Evolutionary conservation across 2,329 filamentous ascomycete genomes (phyloP).

Genomic region (Botryosphaeria dothidea): DNA sequence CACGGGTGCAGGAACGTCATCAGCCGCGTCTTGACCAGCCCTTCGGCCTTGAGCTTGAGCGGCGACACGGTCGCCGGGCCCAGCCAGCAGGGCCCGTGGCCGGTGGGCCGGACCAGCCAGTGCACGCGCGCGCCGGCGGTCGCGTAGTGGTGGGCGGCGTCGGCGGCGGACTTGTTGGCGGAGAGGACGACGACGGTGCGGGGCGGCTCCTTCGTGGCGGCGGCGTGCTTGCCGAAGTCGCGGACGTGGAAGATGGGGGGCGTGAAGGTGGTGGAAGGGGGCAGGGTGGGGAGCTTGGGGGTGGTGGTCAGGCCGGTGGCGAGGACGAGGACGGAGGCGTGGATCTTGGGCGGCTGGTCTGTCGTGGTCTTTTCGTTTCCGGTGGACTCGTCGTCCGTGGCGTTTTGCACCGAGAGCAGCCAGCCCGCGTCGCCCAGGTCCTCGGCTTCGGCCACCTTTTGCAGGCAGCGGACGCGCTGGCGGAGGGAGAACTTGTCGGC

Average conservation of each 20-base stretch:
- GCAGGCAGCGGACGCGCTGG: slow-evolving; percentile 51
- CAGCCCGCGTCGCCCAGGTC: slow-evolving; percentile 40
- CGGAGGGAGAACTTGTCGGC: slow-evolving; percentile 52
- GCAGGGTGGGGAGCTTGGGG: slow-evolving; percentile 56
- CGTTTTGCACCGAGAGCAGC: slow-evolving; percentile 23
- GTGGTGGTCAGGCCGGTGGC: slow-evolving; percentile 63
- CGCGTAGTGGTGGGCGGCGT: slow-evolving; percentile 58
- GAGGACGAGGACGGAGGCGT: slow-evolving; percentile 56
- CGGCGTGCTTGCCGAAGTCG: slow-evolving; percentile 46
- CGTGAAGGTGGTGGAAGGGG: slow-evolving; percentile 52
- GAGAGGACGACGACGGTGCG: slow-evolving; percentile 56
- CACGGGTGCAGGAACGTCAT: slow-evolving; percentile 76
- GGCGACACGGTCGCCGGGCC: slow-evolving; percentile 65
- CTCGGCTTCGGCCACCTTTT: slow-evolving; percentile 52
- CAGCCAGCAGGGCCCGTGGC: slow-evolving; percentile 62
- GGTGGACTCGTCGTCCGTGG: too few relatives aligned
- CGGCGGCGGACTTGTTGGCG: slow-evolving; percentile 62
- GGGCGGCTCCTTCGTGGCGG: neutral
- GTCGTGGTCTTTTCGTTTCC: neutral
- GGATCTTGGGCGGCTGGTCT: slow-evolving; percentile 22
- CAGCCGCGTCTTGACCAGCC: slow-evolving; percentile 65
- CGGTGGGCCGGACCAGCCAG: slow-evolving; percentile 59
- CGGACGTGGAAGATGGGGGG: slow-evolving; percentile 59
- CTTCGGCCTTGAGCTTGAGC: slow-evolving; percentile 66
- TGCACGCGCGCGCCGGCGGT: slow-evolving; percentile 44